phyloP scores from a whole-genome alignment of 1,139 yeast species.

The Kluyveromyces sp. region DNA sequence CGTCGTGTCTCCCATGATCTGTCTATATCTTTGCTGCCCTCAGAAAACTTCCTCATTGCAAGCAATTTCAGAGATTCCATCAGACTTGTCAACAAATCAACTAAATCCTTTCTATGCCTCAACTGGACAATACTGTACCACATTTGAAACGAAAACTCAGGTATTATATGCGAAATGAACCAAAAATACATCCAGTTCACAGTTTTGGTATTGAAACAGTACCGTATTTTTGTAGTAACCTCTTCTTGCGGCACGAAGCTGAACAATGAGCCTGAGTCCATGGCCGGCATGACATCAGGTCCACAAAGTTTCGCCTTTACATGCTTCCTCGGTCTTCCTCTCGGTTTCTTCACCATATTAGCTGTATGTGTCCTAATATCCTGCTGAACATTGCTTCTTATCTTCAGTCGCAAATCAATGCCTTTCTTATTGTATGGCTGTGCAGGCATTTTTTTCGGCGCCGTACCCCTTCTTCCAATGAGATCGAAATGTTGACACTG shows the following conservation, averaged over 20 bases:
- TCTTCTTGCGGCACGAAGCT: background rate
- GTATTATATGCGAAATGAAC: conserved; percentile 3
- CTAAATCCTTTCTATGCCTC: background rate
- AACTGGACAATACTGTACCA: conserved; percentile 3
- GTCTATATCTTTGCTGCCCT: background rate
- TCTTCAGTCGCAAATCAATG: background rate
- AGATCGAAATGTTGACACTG: background rate
- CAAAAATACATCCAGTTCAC: conserved; percentile 5
- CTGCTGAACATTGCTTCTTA: background rate
- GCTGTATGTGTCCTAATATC: background rate
- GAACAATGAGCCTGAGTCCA: background rate
- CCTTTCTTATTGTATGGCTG: background rate
- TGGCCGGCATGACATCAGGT: background rate
- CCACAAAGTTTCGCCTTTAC: conserved; percentile 1
- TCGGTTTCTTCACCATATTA: background rate
- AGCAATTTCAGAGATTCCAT: background rate
- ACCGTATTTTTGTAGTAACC: background rate
- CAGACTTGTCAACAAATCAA: background rate
- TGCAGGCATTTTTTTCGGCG: background rate
- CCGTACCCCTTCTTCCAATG: background rate
- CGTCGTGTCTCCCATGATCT: background rate
- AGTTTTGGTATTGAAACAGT: conserved; percentile 1
- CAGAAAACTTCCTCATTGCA: conserved; percentile 3
- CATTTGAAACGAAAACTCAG: conserved; percentile 3
- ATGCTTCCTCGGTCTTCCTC: conserved; percentile 3